Conservation (phyloP, 139 green algal genomes). For the Chlorella ohadii region DNA sequence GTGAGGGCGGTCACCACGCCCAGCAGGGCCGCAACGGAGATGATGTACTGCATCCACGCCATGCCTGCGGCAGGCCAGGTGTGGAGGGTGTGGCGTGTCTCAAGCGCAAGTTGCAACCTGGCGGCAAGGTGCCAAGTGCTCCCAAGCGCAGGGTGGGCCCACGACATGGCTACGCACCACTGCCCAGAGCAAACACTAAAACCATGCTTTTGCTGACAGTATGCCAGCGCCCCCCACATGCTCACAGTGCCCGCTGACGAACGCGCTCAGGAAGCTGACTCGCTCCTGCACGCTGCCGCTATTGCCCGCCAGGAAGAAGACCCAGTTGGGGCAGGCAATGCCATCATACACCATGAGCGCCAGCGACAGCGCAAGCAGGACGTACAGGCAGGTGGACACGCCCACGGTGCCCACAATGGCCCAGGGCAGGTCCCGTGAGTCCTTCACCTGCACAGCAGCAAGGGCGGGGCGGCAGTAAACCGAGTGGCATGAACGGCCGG, state of each 20-base stretch:
- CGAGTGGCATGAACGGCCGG: no score
- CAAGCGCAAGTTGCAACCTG: no score
- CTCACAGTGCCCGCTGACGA: conserved; percentile 8
- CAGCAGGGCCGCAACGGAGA: conserved; percentile 25
- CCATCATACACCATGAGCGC: conserved; percentile 19
- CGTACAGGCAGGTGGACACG: conserved; percentile 20
- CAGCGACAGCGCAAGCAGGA: conserved; percentile 24
- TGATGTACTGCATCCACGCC: conserved; percentile 42
- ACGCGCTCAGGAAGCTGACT: conserved; percentile 18
- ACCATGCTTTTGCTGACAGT: no score
- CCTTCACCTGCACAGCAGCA: conserved; percentile 12
- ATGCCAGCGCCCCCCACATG: not conserved
- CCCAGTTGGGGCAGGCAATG: conserved; percentile 5
- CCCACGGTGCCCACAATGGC: conserved; percentile 41
- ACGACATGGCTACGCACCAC: no score
- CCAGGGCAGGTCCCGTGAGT: conserved; percentile 16
- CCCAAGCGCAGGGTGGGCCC: no score
- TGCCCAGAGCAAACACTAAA: no score
- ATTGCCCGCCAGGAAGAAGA: not conserved
- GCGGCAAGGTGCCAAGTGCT: no score
- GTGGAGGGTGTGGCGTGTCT: no score
- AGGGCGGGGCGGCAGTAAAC: not conserved
- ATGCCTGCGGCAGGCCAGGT: conserved; percentile 17
- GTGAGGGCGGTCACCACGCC: conserved; percentile 40
- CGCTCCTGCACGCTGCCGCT: not conserved